Conservation (phyloP, 2,329 filamentous ascomycete genomes). For the Fusarium sublunatum region DNA sequence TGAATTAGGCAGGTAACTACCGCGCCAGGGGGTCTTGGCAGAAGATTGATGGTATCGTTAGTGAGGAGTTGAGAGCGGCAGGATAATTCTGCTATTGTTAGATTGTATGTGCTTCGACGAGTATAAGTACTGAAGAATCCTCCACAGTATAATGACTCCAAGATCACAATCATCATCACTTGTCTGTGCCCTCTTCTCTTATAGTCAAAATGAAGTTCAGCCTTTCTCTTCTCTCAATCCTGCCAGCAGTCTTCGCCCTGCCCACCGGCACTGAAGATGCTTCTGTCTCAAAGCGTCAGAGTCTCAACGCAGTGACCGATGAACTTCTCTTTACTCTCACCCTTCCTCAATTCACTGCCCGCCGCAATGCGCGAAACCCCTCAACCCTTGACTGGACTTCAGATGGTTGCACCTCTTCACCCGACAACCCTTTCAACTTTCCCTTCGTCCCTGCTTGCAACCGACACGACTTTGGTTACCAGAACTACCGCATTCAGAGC, state of each 20-base stretch:
- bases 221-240: conserved; percentile 38
- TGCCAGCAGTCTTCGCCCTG: conserved; percentile 41
- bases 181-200: background rate
- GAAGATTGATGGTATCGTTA: background rate
- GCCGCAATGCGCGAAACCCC: conserved; percentile 55
- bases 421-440: conserved; percentile 59
- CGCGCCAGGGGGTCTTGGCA: background rate
- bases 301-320: conserved; percentile 54
- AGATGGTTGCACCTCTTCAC: conserved; percentile 57
- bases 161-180: background rate
- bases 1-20: conserved; percentile 27
- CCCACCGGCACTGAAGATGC: conserved; percentile 26
- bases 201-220: conserved; percentile 49
- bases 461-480: conserved; percentile 68
- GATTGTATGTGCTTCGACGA: background rate
- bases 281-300: conserved; percentile 38
- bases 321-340: conserved; percentile 58
- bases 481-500: conserved; percentile 62
- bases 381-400: conserved; percentile 55
- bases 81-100: conserved; percentile 6
- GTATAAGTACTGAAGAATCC: conserved; percentile 27
- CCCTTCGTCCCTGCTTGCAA: conserved; percentile 59
- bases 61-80: background rate
- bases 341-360: conserved; percentile 56
- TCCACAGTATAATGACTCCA: no score